These are phyloP conservation scores for Boeremia exigua DNA, from an alignment of 2,329 filamentous ascomycete genomes.

Conservation along the genomic window DNA sequence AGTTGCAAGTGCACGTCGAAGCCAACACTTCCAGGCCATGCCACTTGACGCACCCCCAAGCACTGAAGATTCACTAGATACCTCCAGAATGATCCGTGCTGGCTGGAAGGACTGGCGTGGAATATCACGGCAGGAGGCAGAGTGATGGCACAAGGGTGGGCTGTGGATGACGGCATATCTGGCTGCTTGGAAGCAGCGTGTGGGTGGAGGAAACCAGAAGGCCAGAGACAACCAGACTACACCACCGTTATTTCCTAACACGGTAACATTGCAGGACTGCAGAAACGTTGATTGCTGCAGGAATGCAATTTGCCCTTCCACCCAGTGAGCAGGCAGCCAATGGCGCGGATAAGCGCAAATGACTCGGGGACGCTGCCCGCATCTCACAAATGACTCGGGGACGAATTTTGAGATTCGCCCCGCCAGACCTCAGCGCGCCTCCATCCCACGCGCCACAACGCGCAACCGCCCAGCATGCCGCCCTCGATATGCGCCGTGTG, in stretches of 20 bases:
- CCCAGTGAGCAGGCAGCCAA: background rate
- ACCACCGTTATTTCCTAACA: background rate
- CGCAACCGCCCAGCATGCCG: constrained; percentile 64
- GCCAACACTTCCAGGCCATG: too few species aligned
- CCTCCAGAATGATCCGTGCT: too few species aligned
- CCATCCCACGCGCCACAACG: background rate
- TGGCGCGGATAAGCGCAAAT: background rate
- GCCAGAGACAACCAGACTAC: too few species aligned
- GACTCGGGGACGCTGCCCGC: background rate
- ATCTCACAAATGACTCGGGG: constrained; percentile 15
- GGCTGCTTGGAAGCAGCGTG: too few species aligned
- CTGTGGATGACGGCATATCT: too few species aligned
- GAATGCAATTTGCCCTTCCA: constrained; percentile 6
- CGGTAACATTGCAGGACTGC: background rate
- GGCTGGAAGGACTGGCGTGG: too few species aligned
- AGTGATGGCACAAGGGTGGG: too few species aligned
- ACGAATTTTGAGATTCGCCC: constrained; percentile 6
- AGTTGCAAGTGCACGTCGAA: too few species aligned
- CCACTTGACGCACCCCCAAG: too few species aligned
- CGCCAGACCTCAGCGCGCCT: constrained; percentile 10
- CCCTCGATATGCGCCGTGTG: constrained; percentile 79
- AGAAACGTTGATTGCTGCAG: background rate
- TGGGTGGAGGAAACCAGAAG: too few species aligned
- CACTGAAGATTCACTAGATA: too few species aligned
- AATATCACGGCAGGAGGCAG: too few species aligned